These are phyloP conservation scores for Anaeramoeba flamelloides DNA, from an alignment of 78 protist species.

Conservation along the genomic window DNA sequence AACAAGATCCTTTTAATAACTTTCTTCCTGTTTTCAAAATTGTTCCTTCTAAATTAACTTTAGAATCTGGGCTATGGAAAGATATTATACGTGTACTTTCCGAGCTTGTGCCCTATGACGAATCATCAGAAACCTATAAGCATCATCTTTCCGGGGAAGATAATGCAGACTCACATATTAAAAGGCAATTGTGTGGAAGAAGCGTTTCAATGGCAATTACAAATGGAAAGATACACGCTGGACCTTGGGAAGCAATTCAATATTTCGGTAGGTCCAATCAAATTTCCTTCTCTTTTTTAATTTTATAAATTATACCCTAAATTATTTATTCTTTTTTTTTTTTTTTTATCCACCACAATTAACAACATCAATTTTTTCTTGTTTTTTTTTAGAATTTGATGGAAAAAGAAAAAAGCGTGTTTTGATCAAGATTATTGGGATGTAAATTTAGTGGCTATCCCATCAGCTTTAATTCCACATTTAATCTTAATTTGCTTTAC, in stretches of 20 bases:
- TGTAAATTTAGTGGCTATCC: too few relatives aligned
- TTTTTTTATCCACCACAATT: too few relatives aligned
- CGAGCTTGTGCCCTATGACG: background rate
- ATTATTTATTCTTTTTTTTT: too few relatives aligned
- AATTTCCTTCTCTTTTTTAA: too few relatives aligned
- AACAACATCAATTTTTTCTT: too few relatives aligned
- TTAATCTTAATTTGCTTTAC: too few relatives aligned
- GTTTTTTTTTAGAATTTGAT: background rate
- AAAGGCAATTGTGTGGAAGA: background rate
- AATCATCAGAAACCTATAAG: background rate
- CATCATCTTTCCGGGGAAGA: conserved; percentile 1
- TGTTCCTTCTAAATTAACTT: too few relatives aligned
- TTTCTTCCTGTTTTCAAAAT: too few relatives aligned
- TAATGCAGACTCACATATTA: background rate
- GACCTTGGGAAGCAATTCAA: conserved; percentile 1
- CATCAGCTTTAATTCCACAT: too few relatives aligned
- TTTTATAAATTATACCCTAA: too few relatives aligned
- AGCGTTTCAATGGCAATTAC: background rate
- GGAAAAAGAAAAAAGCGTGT: conserved; percentile 1
- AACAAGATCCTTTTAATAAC: too few relatives aligned
- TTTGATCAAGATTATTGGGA: background rate
- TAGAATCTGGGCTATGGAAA: background rate
- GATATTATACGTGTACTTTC: background rate
- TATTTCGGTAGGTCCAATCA: too few relatives aligned
- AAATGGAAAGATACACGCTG: background rate